Evolutionary conservation across 495 filamentous ascomycete genomes (phyloP), one percentile per base, ranked within the genome.

Genomic region (Aspergillus panamensis): DNA sequence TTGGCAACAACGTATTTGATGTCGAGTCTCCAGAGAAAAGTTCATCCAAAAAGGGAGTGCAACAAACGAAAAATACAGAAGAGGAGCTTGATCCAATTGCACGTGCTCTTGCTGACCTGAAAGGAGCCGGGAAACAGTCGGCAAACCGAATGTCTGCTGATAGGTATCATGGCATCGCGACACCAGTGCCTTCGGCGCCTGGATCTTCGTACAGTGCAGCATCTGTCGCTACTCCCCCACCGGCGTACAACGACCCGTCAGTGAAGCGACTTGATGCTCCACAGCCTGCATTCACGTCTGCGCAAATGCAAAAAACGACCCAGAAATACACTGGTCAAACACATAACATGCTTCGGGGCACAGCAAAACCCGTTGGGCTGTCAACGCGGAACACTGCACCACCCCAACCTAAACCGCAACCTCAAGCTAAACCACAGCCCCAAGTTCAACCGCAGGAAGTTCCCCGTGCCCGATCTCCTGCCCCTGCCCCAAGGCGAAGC

Each of bases 1-100:
- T 99, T 16, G 95, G 95, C 8, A 87, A 91, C 65, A 99, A 97
- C 63, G 92, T 97, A 21, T 97, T 99, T 73, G 87, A 96, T 63
- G 92, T 99, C 8, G 88, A 90, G n/a, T 88, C 89, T 6, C 88
- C 91, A 0, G 90, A 93, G 54, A 74, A 74, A 39, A 71, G 71
- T 48, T 52, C 66, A 3, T 30, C 56, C 6, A 75, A 68, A 35
- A 73, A 73, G 48, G 67, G 66, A 16, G 54, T 77, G 2, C 73
- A 76, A 53, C 42, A 64, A 9, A 62, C 60, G 4, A 71, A 73
- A 61, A 48, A 53, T 48, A 59, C 57, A 58, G 74, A 78, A 35
- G 79, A 82, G 37, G 84, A 87, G 14, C 64, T 84, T 21, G 94
- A 98, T 65, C 94, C 95, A 0, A 96, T 99, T 66, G 95, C 92